Evolutionary conservation across 2,329 filamentous ascomycete species (phyloP).

Genomic region (Curvularia hawaiiensis): DNA sequence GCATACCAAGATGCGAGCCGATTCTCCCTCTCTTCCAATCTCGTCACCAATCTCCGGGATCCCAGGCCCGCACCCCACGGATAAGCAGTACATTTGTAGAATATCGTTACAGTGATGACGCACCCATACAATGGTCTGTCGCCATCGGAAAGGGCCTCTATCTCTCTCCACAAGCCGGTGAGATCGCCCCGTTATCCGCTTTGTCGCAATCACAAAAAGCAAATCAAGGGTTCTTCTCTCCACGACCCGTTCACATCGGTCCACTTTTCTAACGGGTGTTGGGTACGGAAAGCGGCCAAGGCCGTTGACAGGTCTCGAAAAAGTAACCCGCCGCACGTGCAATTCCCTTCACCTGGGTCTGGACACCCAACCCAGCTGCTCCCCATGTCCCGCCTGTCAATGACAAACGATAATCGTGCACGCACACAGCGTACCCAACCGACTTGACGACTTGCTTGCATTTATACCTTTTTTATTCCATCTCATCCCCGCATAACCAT

Average conservation of each 20-base stretch:
- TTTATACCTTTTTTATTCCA: neutral
- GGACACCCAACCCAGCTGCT: neutral
- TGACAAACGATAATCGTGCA: neutral
- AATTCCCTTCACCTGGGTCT: constrained; percentile 3
- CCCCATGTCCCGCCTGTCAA: neutral
- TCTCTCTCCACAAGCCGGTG: neutral
- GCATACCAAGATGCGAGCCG: neutral
- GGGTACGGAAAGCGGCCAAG: neutral
- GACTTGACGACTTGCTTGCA: neutral
- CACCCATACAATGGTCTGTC: neutral
- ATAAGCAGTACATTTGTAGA: neutral
- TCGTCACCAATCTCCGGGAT: neutral
- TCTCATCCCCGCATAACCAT: neutral
- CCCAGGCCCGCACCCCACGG: neutral
- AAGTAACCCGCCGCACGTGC: constrained; percentile 3
- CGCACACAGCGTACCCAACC: too few species aligned
- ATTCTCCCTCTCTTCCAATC: neutral
- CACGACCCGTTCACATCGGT: neutral
- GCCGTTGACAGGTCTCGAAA: neutral
- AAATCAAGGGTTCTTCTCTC: neutral
- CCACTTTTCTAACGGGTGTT: neutral
- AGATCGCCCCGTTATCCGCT: constrained; percentile 1
- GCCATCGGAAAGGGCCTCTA: neutral
- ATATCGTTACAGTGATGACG: neutral
- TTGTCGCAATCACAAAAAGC: neutral